Base-by-base conservation (phyloP, 495 filamentous ascomycete species). In the Parathielavia appendiculata region DNA sequence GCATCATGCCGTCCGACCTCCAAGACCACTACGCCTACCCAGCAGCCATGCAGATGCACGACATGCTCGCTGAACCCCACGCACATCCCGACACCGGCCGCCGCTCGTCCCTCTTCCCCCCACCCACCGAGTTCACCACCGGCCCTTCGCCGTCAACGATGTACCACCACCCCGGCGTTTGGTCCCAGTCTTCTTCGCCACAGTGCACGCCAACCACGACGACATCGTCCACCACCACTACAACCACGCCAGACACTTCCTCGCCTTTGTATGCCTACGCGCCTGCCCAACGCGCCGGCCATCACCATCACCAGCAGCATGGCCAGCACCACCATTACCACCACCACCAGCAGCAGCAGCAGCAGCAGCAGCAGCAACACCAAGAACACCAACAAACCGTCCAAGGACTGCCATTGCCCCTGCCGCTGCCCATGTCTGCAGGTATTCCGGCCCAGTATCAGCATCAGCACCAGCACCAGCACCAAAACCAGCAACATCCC, bases 1-100 rank as follows among this genome's bases (percentile, higher is more conserved):
- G 63, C 20, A 62, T 70, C 2, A 57, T 74, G 22, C 60, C 66
- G 0, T 4, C 69, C 0, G 71, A 71, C 26, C 57, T 74, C 52
- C 10, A 53, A 22, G 69, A 72, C 8, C 67, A 72, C n/a, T 62
- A 69, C 30, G 9, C 54, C n/a, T 75, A 69, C 47, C 58, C 41
- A 19, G 10, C 56, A 4, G 1, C 57, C 1, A 17, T 60, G 36
- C 54, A 56, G 26, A 44, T 60, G 13, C 53, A 63, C 35, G 49
- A 60, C 34, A 45, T 60, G 49, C 40, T 63, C 16, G 36, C 34
- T 43, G 59, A 17, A 49, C 50, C 57, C 52, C 38, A 57, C 35
- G 38, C 5, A 1, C 36, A 45, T 2, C 45, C 23, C 45, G 45
- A 38, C 38, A 8, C 53, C 17, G 41, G 38, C 47, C 53, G 58